Evolutionary conservation across 257 asterid species (phyloP), one percentile per base, ranked within the genome.

Genomic region (Solanum sitiens): DNA sequence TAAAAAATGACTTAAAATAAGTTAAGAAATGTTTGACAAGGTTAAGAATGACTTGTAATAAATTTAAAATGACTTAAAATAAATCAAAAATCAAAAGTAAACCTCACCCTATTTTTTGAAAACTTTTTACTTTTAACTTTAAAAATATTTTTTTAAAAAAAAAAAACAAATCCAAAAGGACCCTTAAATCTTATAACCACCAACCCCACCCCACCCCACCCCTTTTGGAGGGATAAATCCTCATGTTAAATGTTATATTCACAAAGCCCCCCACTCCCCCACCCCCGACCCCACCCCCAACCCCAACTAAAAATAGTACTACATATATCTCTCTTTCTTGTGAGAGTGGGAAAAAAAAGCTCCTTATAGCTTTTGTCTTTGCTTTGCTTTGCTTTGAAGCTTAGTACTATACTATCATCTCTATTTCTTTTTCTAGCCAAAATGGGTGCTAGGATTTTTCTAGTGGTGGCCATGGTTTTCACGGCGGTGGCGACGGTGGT

Each of bases 401-500:
- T 47, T 80, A 80, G 18, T 27, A 47, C 18, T 47, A 56, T 50
- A 44, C 23, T 30, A 63, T 63, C 23, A 6, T 27, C 14, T 37
- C 15, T 16, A 8, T 8, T 7, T 32, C 14, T 6, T 25, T 40
- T 37, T 42, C 8, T 23, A 50, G 7, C 20, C 11, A 50, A 80
- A 47, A 80, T 80, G 85, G 68, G 11, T 47, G 85, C 68, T 9
- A 47, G n/a, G 27, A 0, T 0, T 35, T 18, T 76, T 23, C 45
- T 84, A 47, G 27, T 44, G 74, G 44, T 18, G 68, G 42, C 56
- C 2, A 8, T 30, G 27, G 21, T 76, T 59, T 15, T 76, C 61
- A 14, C 70, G 50, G 86, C 71, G 87, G 88, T 56, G 87, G 76
- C 79, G 71, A 4, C 11, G 30, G 27, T 11, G 63, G 45, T 42